These are phyloP conservation scores for Fimicolochytrium jonesii DNA, from an alignment of 192 early-diverging fungal species.

Conservation along the genomic window DNA sequence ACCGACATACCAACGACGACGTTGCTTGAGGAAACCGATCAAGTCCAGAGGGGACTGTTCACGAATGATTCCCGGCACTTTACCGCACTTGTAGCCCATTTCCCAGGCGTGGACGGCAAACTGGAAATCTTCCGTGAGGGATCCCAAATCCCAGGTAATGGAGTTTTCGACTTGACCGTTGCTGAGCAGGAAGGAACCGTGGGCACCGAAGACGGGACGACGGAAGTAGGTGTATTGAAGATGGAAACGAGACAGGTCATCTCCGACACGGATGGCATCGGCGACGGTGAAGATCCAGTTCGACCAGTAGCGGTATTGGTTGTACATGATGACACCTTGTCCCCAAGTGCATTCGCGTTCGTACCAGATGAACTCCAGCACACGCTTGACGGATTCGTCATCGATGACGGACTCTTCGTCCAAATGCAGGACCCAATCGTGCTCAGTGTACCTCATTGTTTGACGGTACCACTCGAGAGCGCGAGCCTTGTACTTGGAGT, in stretches of 20 bases:
- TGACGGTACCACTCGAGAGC: conserved; percentile 60
- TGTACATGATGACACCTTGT: conserved; percentile 57
- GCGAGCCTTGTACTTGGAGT: conserved; percentile 55
- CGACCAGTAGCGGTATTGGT: conserved; percentile 53
- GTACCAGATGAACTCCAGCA: conserved; percentile 57
- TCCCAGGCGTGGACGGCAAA: conserved; percentile 51
- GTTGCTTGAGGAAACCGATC: conserved; percentile 53
- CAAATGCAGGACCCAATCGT: conserved; percentile 57
- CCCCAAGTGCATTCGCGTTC: conserved; percentile 49
- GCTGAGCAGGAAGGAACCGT: conserved; percentile 51
- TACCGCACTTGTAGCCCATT: conserved; percentile 50
- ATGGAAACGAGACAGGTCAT: conserved; percentile 53
- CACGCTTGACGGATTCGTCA: conserved; percentile 45
- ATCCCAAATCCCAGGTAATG: conserved; percentile 52
- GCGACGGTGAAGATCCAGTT: conserved; percentile 58
- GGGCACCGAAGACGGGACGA: conserved; percentile 50
- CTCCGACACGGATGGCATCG: conserved; percentile 56
- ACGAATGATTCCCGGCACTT: conserved; percentile 47
- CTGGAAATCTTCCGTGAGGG: conserved; percentile 53
- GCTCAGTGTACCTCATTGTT: conserved; percentile 49
- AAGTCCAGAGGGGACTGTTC: conserved; percentile 51
- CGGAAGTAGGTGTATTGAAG: conserved; percentile 58
- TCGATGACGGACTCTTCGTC: conserved; percentile 61
- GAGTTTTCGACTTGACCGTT: conserved; percentile 54
- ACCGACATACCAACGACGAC: conserved; percentile 54